Conservation (phyloP, 2,329 filamentous ascomycete genomes). For the Ophiostoma himal-ulmi region DNA sequence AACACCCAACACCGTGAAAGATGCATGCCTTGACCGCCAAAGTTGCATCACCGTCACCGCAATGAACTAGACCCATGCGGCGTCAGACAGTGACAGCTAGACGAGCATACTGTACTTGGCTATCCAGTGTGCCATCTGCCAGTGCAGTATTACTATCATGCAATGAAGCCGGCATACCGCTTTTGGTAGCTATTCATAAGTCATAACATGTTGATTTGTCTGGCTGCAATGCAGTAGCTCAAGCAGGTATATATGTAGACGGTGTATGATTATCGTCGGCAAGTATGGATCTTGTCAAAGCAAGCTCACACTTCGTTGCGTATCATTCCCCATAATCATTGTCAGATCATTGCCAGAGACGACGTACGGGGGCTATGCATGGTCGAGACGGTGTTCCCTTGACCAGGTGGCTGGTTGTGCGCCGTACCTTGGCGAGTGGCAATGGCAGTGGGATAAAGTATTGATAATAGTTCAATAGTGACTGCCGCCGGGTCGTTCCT, state of each 20-base stretch:
- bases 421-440: neutral
- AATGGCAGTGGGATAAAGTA: neutral
- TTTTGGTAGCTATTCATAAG: neutral
- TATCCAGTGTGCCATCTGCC: neutral
- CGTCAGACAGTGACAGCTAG: neutral
- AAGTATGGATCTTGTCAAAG: neutral
- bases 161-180: neutral
- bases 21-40: slow-evolving; percentile 12
- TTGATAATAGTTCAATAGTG: neutral
- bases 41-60: neutral
- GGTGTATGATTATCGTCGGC: neutral
- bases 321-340: neutral
- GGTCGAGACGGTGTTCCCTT: neutral
- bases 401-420: slow-evolving; percentile 3
- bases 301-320: neutral
- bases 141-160: neutral
- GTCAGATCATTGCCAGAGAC: neutral
- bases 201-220: neutral
- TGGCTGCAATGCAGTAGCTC: neutral
- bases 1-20: neutral
- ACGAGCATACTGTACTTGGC: neutral
- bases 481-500: neutral
- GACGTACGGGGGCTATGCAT: neutral
- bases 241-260: too few species aligned
- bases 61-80: neutral